Base-by-base conservation (phyloP, 768 basidiomycete genomes). In the Gelatoporia subvermispora region DNA sequence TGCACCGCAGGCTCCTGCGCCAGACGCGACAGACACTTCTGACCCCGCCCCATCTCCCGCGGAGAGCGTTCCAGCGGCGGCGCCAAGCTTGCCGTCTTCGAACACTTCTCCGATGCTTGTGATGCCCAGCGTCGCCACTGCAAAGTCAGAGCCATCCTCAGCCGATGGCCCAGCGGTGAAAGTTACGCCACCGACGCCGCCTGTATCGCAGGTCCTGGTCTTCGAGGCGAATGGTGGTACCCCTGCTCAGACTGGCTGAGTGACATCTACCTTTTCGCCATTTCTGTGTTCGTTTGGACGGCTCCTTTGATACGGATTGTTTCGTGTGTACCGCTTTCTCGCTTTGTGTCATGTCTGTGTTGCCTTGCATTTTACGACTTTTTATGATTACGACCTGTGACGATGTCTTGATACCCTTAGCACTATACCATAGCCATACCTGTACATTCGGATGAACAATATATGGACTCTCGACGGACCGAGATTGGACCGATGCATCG, bases 171-270 rank as follows among this genome's bases (percentile, higher is more conserved):
- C 52, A 1, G 53, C 37, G 36, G 48, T 58, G 35, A 54, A 53
- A 43, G 53, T 58, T 16, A 54, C 51, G 7, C 53, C 56, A n/a
- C 53, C 53, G 13, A 58, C 56, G 35, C 56, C 56, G 8, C 56
- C 52, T 35, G 46, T 46, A 24, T 48, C 52, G 34, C 47, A 54
- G 25, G 45, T 31, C 5, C 28, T 31, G 7, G 28, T 13, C 7
- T 31, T 13, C 28, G 28, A 31, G 28, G 28, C 13, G 28, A 31
- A n/a, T n/a, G n/a, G n/a, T 31, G 7, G 28, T 31, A 7, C 28
- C 28, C 28, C 28, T 31, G 13, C 28, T 31, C 28, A 31, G 28
- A 31, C 13, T 5, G 13, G 13, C 28, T 7, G 28, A 13, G 7
- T 31, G 28, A 31, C 13, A 31, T 31, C 28, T 31, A 31, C 13